Evolutionary conservation across 306 rosid genomes (phyloP).

Genomic region (Cucurbita moschata): DNA sequence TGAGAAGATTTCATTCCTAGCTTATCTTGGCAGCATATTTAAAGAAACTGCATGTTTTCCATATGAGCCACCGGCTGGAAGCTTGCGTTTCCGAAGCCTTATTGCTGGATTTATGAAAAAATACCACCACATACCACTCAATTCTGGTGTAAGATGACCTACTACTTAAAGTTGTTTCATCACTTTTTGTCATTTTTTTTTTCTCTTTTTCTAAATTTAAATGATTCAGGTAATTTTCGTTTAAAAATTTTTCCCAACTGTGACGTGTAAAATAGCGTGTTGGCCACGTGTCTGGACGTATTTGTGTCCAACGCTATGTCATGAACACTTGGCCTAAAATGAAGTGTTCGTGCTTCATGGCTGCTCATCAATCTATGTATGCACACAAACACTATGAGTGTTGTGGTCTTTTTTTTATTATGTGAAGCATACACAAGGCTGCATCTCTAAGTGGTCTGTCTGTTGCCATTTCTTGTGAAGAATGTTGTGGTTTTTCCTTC

Average conservation of each 20-base stretch:
- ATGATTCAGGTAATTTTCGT: too few relatives aligned
- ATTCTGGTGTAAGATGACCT: conserved; percentile 45
- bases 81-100: conserved; percentile 70
- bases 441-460: conserved; percentile 19
- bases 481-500: conserved; percentile 92
- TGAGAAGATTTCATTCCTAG: conserved; percentile 91
- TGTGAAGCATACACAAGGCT: background rate
- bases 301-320: too few relatives aligned
- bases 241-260: too few relatives aligned
- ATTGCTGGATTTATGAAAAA: conserved; percentile 88
- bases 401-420: background rate
- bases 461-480: conserved; percentile 34
- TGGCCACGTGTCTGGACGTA: too few relatives aligned
- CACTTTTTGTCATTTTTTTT: too few relatives aligned
- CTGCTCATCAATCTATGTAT: background rate
- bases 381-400: background rate
- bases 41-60: conserved; percentile 53
- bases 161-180: background rate
- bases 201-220: too few relatives aligned
- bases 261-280: too few relatives aligned
- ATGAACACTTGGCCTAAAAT: too few relatives aligned
- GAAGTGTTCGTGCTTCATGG: too few relatives aligned
- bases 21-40: conserved; percentile 59
- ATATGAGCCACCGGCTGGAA: conserved; percentile 95
- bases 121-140: conserved; percentile 82